Conservation (phyloP, 2,329 filamentous ascomycete genomes). For the Epichloe coenophiala region DNA sequence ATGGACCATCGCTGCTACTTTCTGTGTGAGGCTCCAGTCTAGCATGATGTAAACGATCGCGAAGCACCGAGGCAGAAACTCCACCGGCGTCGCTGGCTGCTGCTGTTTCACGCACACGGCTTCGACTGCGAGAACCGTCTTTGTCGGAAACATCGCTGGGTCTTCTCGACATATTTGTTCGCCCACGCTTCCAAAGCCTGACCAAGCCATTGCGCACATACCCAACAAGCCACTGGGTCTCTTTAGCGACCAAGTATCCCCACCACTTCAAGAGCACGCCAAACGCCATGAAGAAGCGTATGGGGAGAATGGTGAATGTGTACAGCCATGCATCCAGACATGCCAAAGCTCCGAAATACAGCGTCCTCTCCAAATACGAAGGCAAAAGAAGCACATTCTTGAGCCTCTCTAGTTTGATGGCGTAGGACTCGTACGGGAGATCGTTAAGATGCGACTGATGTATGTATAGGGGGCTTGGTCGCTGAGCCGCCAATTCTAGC, state of each 20-base stretch:
- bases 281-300: constrained; percentile 73
- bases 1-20: constrained; percentile 2
- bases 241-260: constrained; percentile 56
- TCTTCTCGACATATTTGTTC: constrained; percentile 24
- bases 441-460: constrained; percentile 43
- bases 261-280: constrained; percentile 69
- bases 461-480: constrained; percentile 55
- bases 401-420: constrained; percentile 81
- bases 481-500: constrained; percentile 47
- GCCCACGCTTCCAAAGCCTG: constrained; percentile 56
- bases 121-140: constrained; percentile 26
- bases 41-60: constrained; percentile 2
- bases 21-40: neutral
- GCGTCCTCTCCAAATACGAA: constrained; percentile 65
- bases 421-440: constrained; percentile 78
- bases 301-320: constrained; percentile 86
- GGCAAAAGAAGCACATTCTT: constrained; percentile 80
- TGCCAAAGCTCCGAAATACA: constrained; percentile 78
- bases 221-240: constrained; percentile 54
- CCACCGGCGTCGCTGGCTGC: constrained; percentile 10
- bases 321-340: constrained; percentile 95
- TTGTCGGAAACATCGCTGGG: constrained; percentile 22
- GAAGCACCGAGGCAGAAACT: constrained; percentile 2
- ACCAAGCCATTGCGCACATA: constrained; percentile 74
- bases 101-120: constrained; percentile 17